Evolutionary conservation across 495 filamentous ascomycete genomes (phyloP).

Genomic region (Symbiotaphrina buchneri): DNA sequence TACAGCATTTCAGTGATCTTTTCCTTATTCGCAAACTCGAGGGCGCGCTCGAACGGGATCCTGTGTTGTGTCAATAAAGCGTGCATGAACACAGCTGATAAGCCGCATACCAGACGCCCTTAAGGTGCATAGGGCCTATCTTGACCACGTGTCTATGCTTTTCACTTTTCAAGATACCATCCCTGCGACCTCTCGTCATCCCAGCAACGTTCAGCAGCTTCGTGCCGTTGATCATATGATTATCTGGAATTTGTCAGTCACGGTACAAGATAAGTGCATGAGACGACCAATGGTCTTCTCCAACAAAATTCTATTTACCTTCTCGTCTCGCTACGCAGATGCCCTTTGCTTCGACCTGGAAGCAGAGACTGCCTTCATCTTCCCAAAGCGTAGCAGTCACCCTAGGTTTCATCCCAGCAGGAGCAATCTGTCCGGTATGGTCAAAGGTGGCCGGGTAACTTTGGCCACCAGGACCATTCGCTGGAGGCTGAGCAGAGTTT

Average conservation of each 20-base stretch:
- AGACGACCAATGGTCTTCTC: neutral
- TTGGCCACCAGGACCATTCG: slow-evolving; percentile 24
- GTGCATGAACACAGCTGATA: neutral
- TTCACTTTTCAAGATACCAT: slow-evolving; percentile 95
- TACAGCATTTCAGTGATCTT: slow-evolving; percentile 94
- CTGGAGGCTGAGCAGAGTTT: no score
- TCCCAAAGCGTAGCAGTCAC: slow-evolving; percentile 97
- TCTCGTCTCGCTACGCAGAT: slow-evolving; percentile 90
- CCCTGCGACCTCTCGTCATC: slow-evolving; percentile 88
- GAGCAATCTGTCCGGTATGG: slow-evolving; percentile 75
- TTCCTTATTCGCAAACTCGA: slow-evolving; percentile 98
- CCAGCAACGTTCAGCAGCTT: slow-evolving; percentile 93
- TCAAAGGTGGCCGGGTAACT: slow-evolving; percentile 44
- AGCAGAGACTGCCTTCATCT: slow-evolving; percentile 92
- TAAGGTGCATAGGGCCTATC: slow-evolving; percentile 96
- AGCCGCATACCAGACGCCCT: slow-evolving; percentile 78
- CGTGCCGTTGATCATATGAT: slow-evolving; percentile 98
- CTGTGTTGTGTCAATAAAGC: slow-evolving; percentile 17
- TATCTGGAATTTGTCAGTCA: slow-evolving; percentile 42
- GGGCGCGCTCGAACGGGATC: slow-evolving; percentile 91
- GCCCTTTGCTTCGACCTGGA: slow-evolving; percentile 90
- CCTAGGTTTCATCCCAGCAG: slow-evolving; percentile 93
- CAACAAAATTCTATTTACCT: slow-evolving; percentile 26
- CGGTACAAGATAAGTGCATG: slow-evolving; percentile 1
- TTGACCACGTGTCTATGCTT: slow-evolving; percentile 94